Evolutionary conservation across 2,329 filamentous ascomycete species (phyloP), one percentile per base, ranked within the genome.

Genomic region (Pseudogymnoascus sp.): DNA sequence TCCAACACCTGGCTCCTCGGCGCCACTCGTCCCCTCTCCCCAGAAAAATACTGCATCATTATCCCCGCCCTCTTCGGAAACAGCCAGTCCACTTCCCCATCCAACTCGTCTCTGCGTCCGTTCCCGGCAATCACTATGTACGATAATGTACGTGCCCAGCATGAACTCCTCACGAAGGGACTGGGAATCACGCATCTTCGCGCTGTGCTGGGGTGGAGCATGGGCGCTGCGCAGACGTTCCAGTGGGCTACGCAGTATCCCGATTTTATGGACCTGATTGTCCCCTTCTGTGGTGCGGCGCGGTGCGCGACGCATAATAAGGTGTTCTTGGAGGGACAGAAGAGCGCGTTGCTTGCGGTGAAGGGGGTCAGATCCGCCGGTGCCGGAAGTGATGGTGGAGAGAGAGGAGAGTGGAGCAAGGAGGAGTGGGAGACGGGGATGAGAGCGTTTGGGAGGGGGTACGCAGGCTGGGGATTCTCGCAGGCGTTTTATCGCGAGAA

Each of bases 401-500:
- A 77, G 42, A 74, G 78, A 65, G 72, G 77, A 11, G 69, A 72
- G 0, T 88, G 86, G 81, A 80, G 77, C 2, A 74, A 75, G 0
- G 78, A 83, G 60, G 81, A 88, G 66, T 82, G 73, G 59, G 76
- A 78, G 15, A 75, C 78, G 19, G 86, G 84, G 0, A 71, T 93
- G 42, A 91, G 88, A 70, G 89, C 90, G 0, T 83, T 93, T 63
- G 88, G 83, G 0, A 80, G 88, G 50, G 89, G 86, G 0, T 95
- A 95, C 74, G 89, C 90, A 1, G 90, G 89, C 0, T 95, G 86
- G 89, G 90, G 90, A 0, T 89, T 93, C 69, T 89, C 85, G 61
- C 89, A 93, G 70, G 82, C 88, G 0, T 93, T 93, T 70, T 93
- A 93, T 70, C 82, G 90, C 1, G 79, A 90, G 67, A 86, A 81